Percentiles rank a stretch among this genome's conserved stretches.
Evolutionary conservation across 1,284 basidiomycete genomes (phyloP).

Genomic region (Rugosomyces carneus): DNA sequence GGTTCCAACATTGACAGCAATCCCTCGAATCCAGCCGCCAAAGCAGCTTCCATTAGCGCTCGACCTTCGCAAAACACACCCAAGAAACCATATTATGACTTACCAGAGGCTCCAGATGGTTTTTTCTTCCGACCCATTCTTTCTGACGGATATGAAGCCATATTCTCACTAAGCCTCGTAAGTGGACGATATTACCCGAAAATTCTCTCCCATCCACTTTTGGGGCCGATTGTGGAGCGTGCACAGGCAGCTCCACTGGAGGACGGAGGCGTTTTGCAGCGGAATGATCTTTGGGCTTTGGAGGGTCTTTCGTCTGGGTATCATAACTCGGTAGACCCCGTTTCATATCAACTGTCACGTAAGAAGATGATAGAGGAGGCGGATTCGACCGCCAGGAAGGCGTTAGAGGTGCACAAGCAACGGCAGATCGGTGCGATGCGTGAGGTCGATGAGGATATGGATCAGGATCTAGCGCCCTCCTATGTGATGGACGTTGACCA

Average conservation of each 20-base stretch:
- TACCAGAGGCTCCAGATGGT: conserved; percentile 57
- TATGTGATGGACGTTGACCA: conserved; percentile 33
- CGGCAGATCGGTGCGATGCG: conserved; percentile 23
- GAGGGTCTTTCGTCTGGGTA: conserved; percentile 61
- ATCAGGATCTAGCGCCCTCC: conserved; percentile 17
- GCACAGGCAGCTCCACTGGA: conserved; percentile 27
- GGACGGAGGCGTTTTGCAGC: conserved; percentile 29
- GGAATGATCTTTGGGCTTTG: conserved; percentile 54
- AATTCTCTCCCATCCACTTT: conserved; percentile 54
- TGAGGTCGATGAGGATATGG: conserved; percentile 26
- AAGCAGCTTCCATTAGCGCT: not conserved
- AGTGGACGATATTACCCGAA: conserved; percentile 71
- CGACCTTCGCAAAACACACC: conserved; percentile 19
- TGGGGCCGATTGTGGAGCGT: conserved; percentile 35
- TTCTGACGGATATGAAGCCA: conserved; percentile 53
- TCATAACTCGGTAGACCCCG: conserved; percentile 59
- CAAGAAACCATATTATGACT: conserved; percentile 33
- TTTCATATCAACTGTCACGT: conserved; percentile 43
- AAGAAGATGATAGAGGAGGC: conserved; percentile 53
- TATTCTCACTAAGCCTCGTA: conserved; percentile 59
- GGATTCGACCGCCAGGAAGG: conserved; percentile 38
- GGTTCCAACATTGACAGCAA: conserved; percentile 12
- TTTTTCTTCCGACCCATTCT: conserved; percentile 68
- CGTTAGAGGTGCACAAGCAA: conserved; percentile 31
- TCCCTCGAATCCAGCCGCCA: conserved; percentile 8